Conservation (phyloP, 805 yeast genomes). For the Saturnispora sekii region DNA sequence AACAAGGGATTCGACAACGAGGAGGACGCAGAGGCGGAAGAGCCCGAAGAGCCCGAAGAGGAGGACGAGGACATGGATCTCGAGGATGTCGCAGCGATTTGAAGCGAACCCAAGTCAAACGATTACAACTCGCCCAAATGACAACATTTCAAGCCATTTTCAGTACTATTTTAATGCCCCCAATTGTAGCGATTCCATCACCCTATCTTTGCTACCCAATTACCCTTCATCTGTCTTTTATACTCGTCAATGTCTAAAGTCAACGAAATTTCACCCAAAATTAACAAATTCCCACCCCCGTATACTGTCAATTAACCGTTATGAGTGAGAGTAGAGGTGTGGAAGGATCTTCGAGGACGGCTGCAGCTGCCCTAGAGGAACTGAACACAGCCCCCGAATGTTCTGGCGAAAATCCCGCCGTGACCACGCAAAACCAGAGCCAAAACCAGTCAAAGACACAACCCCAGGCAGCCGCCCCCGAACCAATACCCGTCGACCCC, state of each 20-base stretch:
- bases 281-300: no score
- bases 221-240: no score
- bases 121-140: no score
- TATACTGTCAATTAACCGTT: no score
- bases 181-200: no score
- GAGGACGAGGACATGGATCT: slow-evolving; percentile 56
- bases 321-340: no score
- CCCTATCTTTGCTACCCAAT: no score
- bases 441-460: background rate
- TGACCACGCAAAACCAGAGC: background rate
- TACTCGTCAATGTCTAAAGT: no score
- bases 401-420: background rate
- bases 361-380: background rate
- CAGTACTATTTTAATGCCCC: no score
- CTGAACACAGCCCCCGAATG: background rate
- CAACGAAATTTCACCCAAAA: no score
- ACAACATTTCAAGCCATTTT: background rate
- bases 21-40: slow-evolving; percentile 25
- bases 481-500: background rate
- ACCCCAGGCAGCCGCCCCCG: background rate
- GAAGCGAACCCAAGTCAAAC: background rate
- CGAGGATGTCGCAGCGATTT: slow-evolving; percentile 55
- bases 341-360: no score
- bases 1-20: slow-evolving; percentile 50
- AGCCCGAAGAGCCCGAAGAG: slow-evolving; percentile 20